These are phyloP conservation scores for Cardamine occulta DNA, from an alignment of 345 rosid species.

Conservation along the genomic window DNA sequence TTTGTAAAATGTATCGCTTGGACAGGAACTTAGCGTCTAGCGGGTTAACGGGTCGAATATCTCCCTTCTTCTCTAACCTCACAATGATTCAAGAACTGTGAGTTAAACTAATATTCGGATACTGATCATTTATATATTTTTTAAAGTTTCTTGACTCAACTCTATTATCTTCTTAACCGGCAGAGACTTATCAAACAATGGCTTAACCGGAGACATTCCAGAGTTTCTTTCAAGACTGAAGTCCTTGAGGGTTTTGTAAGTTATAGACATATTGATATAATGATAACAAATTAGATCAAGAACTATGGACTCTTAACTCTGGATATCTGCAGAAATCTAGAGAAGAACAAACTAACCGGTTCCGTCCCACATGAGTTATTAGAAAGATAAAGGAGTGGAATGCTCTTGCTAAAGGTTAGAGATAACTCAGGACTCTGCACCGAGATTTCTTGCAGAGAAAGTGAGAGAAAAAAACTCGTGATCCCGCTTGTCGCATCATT, in stretches of 20 bases:
- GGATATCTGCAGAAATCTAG: slow-evolving; percentile 45
- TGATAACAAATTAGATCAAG: neutral
- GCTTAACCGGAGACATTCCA: slow-evolving; percentile 53
- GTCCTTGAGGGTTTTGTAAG: slow-evolving; percentile 58
- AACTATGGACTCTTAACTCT: neutral
- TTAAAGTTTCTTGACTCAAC: neutral
- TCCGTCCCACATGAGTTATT: slow-evolving; percentile 46
- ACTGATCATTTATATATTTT: neutral
- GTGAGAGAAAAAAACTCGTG: slow-evolving; percentile 24
- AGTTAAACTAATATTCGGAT: slow-evolving; percentile 30
- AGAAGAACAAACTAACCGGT: slow-evolving; percentile 51
- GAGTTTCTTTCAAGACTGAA: slow-evolving; percentile 46
- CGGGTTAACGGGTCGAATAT: slow-evolving; percentile 44
- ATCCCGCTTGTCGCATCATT: slow-evolving; percentile 38
- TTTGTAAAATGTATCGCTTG: neutral
- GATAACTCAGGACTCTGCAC: slow-evolving; percentile 25
- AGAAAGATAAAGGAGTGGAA: slow-evolving; percentile 41
- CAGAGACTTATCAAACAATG: slow-evolving; percentile 67
- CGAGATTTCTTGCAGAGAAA: slow-evolving; percentile 24
- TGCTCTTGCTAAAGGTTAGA: slow-evolving; percentile 38
- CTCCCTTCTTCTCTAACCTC: slow-evolving; percentile 45
- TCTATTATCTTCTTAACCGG: neutral
- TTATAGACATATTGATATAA: neutral
- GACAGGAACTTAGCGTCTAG: slow-evolving; percentile 45
- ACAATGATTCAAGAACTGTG: slow-evolving; percentile 49